Base-by-base conservation (phyloP, 441 rosid species). In the Erodium trifolium region DNA sequence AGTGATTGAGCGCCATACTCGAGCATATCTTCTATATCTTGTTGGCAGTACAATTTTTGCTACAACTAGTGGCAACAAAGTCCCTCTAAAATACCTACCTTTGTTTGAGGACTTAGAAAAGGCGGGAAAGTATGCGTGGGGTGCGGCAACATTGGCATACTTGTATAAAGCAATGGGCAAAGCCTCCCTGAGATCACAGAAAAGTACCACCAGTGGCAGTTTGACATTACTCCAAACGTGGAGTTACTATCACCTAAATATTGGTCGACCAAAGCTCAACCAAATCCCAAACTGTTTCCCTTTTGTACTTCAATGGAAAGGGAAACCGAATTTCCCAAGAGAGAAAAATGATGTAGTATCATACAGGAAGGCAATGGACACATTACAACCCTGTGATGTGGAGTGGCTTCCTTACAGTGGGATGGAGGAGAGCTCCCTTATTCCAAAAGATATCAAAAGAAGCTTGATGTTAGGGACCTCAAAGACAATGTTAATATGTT, bases 51-150 rank as follows among this genome's bases (percentile, higher is more conserved):
- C 99, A 0, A 88, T 94, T 74, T 91, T 94, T 81, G 91, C 97
- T n/a, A 91, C 97, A 0, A 94, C 97, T 49, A 91, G 96, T 2
- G 99, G 99, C 68, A 94, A 94, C 82, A 94, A 94, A 78, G 99
- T 94, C 49, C 99, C 99, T 14, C 97, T 91, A 37, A 91, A 91
- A 97, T 94, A 94, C 83, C 96, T 94, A 69, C 99, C 96, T 4
- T 73, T 94, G 76, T 91, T 91, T 76, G 89, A 83, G 53, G 82
- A 85, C 81, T 91, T 94, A 78, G 92, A 92, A 49, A 85, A 83
- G 68, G 86, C 96, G 67, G 99, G 96, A 59, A 83, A 74, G 31
- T 94, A 81, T 82, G 94, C 99, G 4, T 94, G 97, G 97, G 99
- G 97, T 53, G 96, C 99, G 31, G 97, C 97, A 14, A 91, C 97